These are phyloP conservation scores for Fusarium sp. DNA, from an alignment of 2,329 filamentous ascomycete genomes.

Conservation along the genomic window DNA sequence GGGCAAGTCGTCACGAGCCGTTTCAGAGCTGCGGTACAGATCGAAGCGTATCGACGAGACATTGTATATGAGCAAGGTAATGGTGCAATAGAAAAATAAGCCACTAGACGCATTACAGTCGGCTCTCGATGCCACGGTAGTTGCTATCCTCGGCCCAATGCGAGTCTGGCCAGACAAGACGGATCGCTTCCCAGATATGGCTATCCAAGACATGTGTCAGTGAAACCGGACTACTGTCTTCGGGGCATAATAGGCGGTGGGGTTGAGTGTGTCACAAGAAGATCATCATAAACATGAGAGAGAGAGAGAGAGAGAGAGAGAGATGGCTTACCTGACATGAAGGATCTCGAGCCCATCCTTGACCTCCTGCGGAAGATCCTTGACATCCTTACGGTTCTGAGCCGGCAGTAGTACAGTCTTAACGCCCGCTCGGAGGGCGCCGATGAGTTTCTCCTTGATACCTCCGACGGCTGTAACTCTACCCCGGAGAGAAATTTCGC, in stretches of 20 bases:
- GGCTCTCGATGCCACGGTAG: constrained; percentile 77
- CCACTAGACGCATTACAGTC: constrained; percentile 64
- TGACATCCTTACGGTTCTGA: constrained; percentile 90
- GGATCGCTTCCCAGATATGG: constrained; percentile 94
- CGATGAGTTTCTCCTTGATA: constrained; percentile 99
- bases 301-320: constrained; percentile 61
- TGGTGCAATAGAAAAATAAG: constrained; percentile 1
- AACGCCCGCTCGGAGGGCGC: constrained; percentile 89
- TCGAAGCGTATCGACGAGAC: constrained; percentile 24
- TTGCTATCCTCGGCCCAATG: constrained; percentile 80
- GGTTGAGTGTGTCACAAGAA: constrained; percentile 33
- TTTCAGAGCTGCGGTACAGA: constrained; percentile 36
- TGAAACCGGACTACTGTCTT: constrained; percentile 36
- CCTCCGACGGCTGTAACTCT: constrained; percentile 94
- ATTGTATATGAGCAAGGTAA: constrained; percentile 13
- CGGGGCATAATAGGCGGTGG: constrained; percentile 32
- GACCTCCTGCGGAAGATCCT: constrained; percentile 90
- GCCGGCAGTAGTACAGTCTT: constrained; percentile 91
- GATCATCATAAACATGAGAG: constrained; percentile 47
- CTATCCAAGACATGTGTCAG: constrained; percentile 56
- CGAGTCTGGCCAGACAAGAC: constrained; percentile 88
- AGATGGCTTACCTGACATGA: constrained; percentile 76
- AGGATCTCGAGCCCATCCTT: constrained; percentile 86
- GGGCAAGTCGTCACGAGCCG: constrained; percentile 25
- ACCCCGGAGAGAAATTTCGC: constrained; percentile 81